These are phyloP conservation scores for Pythium apleroticum DNA, from an alignment of 352 stramenopile genomes.

Conservation along the genomic window DNA sequence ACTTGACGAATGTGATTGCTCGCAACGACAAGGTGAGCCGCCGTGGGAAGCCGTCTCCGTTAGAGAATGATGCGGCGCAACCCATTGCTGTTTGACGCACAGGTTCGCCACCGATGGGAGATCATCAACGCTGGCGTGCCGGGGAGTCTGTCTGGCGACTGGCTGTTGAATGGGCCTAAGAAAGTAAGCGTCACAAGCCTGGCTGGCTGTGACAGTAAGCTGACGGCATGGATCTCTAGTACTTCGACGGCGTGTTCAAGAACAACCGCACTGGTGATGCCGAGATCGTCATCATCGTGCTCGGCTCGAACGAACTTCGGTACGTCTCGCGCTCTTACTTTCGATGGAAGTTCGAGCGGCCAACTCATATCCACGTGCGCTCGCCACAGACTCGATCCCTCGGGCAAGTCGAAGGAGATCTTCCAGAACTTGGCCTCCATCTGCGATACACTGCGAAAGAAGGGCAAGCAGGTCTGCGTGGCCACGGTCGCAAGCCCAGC, in stretches of 20 bases:
- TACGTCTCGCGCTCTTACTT: conserved; percentile 18
- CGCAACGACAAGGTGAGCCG: conserved; percentile 54
- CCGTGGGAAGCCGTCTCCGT: background rate
- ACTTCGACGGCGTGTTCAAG: conserved; percentile 71
- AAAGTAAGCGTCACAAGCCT: conserved; percentile 39
- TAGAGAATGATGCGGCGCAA: background rate
- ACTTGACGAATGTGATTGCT: conserved; percentile 52
- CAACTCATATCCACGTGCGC: background rate
- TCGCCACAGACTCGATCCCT: conserved; percentile 29
- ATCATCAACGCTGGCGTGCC: conserved; percentile 78
- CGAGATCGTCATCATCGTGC: conserved; percentile 77
- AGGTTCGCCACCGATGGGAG: conserved; percentile 82
- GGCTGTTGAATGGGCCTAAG: conserved; percentile 57
- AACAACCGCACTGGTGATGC: conserved; percentile 52
- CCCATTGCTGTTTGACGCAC: background rate
- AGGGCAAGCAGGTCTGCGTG: conserved; percentile 77
- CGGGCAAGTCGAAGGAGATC: conserved; percentile 35
- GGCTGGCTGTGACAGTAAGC: background rate
- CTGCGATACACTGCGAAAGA: conserved; percentile 79
- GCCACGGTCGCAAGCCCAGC: conserved; percentile 55
- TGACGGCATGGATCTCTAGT: conserved; percentile 27
- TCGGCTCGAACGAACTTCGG: conserved; percentile 70
- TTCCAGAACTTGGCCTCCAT: conserved; percentile 65
- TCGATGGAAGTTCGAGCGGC: background rate
- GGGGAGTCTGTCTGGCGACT: conserved; percentile 59